Base-by-base conservation (phyloP, 495 filamentous ascomycete genomes). In the Penicillium dipodomyicola region DNA sequence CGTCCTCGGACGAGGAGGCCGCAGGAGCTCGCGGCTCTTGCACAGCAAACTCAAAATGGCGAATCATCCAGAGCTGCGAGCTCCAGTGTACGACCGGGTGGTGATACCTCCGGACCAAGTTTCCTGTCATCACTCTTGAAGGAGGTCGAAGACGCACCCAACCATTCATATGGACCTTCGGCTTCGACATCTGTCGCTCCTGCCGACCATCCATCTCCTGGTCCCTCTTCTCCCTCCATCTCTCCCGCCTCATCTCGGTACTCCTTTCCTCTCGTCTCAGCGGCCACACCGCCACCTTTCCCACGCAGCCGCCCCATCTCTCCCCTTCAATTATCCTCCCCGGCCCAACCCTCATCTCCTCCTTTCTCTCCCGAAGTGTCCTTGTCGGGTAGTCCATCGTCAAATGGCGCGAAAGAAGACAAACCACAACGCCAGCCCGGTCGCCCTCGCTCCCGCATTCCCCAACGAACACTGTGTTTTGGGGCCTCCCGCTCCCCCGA, bases 111-210 rank as follows among this genome's bases (percentile, higher is more conserved):
- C 48, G 80, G 79, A 40, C 81, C 83, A 54, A 77, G 83, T 70
- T 96, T 96, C 70, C 72, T 96, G 4, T 86, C 89, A 39, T 91
- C 90, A 0, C 77, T 97, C 14, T 74, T 97, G 47, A 88, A 87
- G 61, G 92, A 97, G 65, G 91, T 97, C 0, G 90, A 95, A 70
- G 84, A 83, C 61, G 84, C 87, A 3, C 78, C 80, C 1, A 65
- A 68, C 32, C 82, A 80, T 27, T 76, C 80, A 12, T 71, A 72
- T 39, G 74, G 58, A 65, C 77, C 56, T 63, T 81, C 66, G 61
- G 80, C 60, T 62, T 76, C 62, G 52, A 65, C 67, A 62, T 80
- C 64, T 65, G 82, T 65, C 50, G 69, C 67, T n/a, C 68, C 71
- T 12, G 69, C 67, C 54, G 78, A 73, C 45, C 77, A 75, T 63